These are phyloP conservation scores for Echeveria elegans DNA, from an alignment of 164 flowering plant genomes.

Conservation along the genomic window DNA sequence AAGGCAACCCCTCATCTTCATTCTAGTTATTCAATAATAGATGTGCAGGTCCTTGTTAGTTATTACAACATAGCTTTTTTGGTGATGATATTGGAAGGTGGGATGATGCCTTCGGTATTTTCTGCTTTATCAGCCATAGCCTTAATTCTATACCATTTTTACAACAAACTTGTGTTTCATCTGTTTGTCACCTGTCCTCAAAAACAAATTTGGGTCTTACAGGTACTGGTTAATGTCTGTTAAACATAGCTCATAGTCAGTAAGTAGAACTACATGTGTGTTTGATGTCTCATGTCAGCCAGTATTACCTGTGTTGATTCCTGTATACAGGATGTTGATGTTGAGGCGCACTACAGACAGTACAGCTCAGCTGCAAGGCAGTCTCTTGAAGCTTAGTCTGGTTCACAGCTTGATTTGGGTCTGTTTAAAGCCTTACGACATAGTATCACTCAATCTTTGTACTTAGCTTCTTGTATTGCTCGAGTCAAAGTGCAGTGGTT, in stretches of 20 bases:
- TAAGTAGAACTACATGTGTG: not conserved
- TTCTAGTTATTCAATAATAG: too few species aligned
- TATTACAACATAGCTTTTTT: not conserved
- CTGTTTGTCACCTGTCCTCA: not conserved
- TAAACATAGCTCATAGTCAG: not conserved
- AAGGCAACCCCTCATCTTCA: too few species aligned
- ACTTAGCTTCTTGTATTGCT: not conserved
- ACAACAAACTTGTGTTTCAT: not conserved
- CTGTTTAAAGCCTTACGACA: conserved; percentile 70
- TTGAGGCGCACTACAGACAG: conserved; percentile 52
- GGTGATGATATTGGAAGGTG: not conserved
- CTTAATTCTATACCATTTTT: not conserved
- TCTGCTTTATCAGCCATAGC: not conserved
- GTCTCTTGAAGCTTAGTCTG: conserved; percentile 92
- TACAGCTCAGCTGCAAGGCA: conserved; percentile 54
- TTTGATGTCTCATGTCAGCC: not conserved
- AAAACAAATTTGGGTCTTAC: conserved; percentile 12
- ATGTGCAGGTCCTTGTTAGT: too few species aligned
- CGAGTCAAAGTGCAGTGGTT: not conserved
- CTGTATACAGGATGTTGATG: conserved; percentile 56
- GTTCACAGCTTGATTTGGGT: conserved; percentile 70
- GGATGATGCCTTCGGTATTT: not conserved
- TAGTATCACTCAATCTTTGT: not conserved
- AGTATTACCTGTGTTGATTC: not conserved
- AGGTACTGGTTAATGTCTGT: conserved; percentile 84